Base-by-base conservation (phyloP, 495 filamentous ascomycete species). In the Aspergillus mulundensis region DNA sequence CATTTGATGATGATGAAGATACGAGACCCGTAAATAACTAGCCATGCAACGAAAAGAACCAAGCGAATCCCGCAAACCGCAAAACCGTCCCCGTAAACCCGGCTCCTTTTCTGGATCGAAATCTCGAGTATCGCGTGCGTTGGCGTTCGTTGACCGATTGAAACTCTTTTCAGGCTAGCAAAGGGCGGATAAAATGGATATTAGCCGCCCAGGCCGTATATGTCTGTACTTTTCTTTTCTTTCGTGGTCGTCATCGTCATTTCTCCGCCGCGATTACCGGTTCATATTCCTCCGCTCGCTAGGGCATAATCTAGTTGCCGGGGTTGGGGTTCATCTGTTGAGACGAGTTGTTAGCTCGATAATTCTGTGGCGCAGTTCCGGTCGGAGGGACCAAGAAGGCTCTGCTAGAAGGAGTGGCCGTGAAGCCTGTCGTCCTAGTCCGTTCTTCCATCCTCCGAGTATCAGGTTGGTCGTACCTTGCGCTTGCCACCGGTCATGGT, bases 401-500 rank as follows among this genome's bases (percentile, higher is more conserved):
- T 7, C 1, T 2, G 18, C 20, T 15, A 46, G 43, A 25, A 15
- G 21, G 21, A 25, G 34, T 39, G 47, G 47, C 20, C 14, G 8
- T 36, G 8, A 1, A 16, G 38, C 19, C 20, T 19, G 24, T 53
- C 57, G 16, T 30, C 45, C 50, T 44, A 24, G 18, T 25, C 25
- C 44, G 50, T 50, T 54, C 45, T 15, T 12, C 42, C 39, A 30
- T 18, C 38, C 25, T 3, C n/a, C 20, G 47, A 51, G 42, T 44
- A 43, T 50, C 19, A 25, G n/a, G 14, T 43, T 40, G 24, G 36
- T 64, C 79, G 64, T 74, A 95, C 91, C 93, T 97, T 97, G 77
- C 94, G 83, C 93, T 99, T 99, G 77, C 94, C 94, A 76, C 94
- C 94, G 56, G 94, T 96, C 84, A 97, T 82, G 66, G 91, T 95